Percentiles rank a stretch among this genome's conserved stretches.
Evolutionary conservation across 2,329 filamentous ascomycete species (phyloP).

Genomic region (Pseudocercospora fuligena): DNA sequence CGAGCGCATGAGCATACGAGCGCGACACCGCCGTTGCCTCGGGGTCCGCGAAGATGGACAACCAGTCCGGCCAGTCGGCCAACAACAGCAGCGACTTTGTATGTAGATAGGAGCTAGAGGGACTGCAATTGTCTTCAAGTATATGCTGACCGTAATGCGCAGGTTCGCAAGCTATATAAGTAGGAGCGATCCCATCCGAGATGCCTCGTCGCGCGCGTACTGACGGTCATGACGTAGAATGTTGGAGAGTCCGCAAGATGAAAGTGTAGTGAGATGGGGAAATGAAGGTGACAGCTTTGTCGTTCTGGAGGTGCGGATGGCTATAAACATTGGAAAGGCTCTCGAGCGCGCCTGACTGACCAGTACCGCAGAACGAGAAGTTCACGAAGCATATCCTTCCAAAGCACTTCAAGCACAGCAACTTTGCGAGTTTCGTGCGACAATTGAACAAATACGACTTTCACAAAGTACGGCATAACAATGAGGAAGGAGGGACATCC

Average conservation of each 20-base stretch:
- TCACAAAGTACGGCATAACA: constrained; percentile 93
- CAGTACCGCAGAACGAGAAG: constrained; percentile 79
- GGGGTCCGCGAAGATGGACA: constrained; percentile 47
- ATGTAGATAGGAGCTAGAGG: constrained; percentile 50
- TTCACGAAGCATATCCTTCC: constrained; percentile 97
- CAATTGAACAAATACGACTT: constrained; percentile 73
- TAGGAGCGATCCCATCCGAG: constrained; percentile 54
- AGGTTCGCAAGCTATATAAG: constrained; percentile 99
- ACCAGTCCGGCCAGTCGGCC: constrained; percentile 52
- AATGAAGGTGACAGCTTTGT: constrained; percentile 95
- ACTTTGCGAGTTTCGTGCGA: constrained; percentile 77
- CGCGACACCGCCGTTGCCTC: constrained; percentile 13
- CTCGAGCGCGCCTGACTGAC: constrained; percentile 4
- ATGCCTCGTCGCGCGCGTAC: not conserved
- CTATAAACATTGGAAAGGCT: constrained; percentile 13
- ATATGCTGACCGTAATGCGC: constrained; percentile 23
- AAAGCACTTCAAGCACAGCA: constrained; percentile 97
- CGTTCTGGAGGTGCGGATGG: constrained; percentile 79
- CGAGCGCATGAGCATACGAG: constrained; percentile 15
- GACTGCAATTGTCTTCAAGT: not conserved
- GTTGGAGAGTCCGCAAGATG: constrained; percentile 93
- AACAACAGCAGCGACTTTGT: constrained; percentile 97
- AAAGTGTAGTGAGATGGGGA: constrained; percentile 92
- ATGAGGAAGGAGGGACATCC: constrained; percentile 81
- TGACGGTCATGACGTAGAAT: constrained; percentile 63